A percentile compares a stretch with the other conserved stretches of the same genome.
Conservation (phyloP, 768 basidiomycete genomes). For the Ramaria sp. region DNA sequence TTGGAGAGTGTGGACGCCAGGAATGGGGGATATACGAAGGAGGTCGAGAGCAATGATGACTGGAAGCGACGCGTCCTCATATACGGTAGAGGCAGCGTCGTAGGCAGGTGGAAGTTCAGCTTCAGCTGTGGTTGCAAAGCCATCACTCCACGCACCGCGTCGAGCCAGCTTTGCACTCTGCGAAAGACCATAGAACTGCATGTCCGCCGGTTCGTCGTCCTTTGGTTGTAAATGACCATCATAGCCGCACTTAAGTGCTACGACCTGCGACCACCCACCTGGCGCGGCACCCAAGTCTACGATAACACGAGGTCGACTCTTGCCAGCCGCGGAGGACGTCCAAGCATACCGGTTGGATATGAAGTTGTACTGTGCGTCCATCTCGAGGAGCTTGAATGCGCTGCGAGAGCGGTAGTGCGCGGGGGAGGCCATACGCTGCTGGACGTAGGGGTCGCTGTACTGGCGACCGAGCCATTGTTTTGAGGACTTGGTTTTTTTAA, state of each 20-base stretch:
- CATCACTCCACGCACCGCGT: conserved; percentile 22
- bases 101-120: neutral
- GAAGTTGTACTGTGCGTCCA: conserved; percentile 44
- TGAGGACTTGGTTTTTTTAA: conserved; percentile 26
- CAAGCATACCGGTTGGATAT: conserved; percentile 21
- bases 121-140: conserved; percentile 14
- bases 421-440: conserved; percentile 35
- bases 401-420: conserved; percentile 69
- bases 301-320: conserved; percentile 30
- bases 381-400: conserved; percentile 84
- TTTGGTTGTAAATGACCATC: neutral
- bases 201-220: conserved; percentile 22
- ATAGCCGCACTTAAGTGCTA: conserved; percentile 44
- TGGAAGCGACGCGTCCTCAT: neutral
- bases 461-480: conserved; percentile 66
- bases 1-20: conserved; percentile 61
- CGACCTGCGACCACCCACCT: conserved; percentile 91
- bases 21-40: conserved; percentile 59
- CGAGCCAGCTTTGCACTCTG: conserved; percentile 11
- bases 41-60: conserved; percentile 75
- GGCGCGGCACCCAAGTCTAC: conserved; percentile 90
- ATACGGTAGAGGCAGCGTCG: neutral
- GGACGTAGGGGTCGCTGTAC: conserved; percentile 60
- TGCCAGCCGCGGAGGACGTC: conserved; percentile 34
- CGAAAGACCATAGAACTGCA: conserved; percentile 1